Base-by-base conservation (phyloP, 2,329 filamentous ascomycete genomes). In the Alternaria incomplexa region DNA sequence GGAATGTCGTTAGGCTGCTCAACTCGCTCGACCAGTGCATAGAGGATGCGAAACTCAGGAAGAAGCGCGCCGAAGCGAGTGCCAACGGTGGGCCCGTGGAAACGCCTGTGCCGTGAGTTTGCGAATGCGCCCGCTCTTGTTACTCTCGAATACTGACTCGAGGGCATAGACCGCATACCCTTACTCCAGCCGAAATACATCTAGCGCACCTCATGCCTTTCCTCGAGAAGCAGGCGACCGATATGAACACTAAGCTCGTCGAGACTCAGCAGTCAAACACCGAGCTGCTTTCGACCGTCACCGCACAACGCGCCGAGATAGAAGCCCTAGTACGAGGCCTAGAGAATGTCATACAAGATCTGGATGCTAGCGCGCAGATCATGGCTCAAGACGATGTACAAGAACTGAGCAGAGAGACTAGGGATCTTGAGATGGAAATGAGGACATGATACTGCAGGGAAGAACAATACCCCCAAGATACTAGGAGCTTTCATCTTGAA, bases 11-110 rank as follows among this genome's bases (percentile, higher is more conserved):
- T 6, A 76, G 81, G 62, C 83, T 85, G 22, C 77, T 90, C 65
- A 90, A 90, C 73, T 86, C 87, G 58, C 79, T 90, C 66, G 88
- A 90, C 72, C 80, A 83, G 40, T 79, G 89, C 65, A 84, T 90
- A 26, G 84, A 84, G 26, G 88, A 89, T 65, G 88, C 88, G 11
- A 85, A 83, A 70, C 75, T 77, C 66, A 81, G 87, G 66, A 87
- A 83, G 75, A 82, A 83, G 57, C 75, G 73, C 54, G 81, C 79
- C 2, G 71, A 82, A 74, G 72, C 76, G 55, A 63, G 77, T 71
- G 71, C 81, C 56, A 71, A 78, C 65, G 77, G 78, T 47, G 73
- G 76, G 5, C 67, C 72, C 23, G 75, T 78, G 2, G 72, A 79
- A 54, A 66, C 66, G 23, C 80, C 78, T 61, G 74, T 83, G 56